Evolutionary conservation across 768 basidiomycete species (phyloP), one percentile per base, ranked within the genome.

Genomic region (Strobilomyces confusus): DNA sequence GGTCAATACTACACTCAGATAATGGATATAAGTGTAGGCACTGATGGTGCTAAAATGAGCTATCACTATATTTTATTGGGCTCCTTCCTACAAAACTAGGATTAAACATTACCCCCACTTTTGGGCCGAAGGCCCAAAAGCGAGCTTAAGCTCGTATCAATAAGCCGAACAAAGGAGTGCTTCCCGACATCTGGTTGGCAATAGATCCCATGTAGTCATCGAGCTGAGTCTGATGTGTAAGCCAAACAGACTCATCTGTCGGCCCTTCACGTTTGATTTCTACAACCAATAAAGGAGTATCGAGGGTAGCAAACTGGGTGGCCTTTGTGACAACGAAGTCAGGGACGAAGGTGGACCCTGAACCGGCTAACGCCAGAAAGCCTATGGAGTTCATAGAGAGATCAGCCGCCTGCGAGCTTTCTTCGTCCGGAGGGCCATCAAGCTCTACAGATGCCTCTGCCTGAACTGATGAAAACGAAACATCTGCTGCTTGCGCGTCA

Each of bases 261-360:
- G 41, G 34, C 11, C 23, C 22, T 0, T 13, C 3, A 22, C 9
- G 22, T 7, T 52, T 47, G 20, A 47, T n/a, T 12, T 46, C 32
- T 1, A 41, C 45, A 5, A 52, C 6, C 5, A 52, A 32, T 1
- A 52, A 30, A 1, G 45, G 4, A 1, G 1, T 32, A 3, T 52
- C 51, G 2, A 46, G 26, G 17, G 34, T 8, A n/a, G 51, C 29
- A 9, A 9, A 52, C 5, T 30, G 20, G 3, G 51, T 52, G 2
- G 51, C 44, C 15, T 52, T 52, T 7, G 29, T 6, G 2, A 52
- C 44, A 0, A 46, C 15, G 4, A 52, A 52, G 7, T 46, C 51
- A 25, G 51, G 51, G 23, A 52, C 40, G 36, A 11, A 9, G 43
- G 4, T 51, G 9, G 15, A 37, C 9, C 26, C 43, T 15, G 41